These are phyloP conservation scores for Cubamyces lactineus DNA, from an alignment of 768 basidiomycete genomes.

Conservation along the genomic window DNA sequence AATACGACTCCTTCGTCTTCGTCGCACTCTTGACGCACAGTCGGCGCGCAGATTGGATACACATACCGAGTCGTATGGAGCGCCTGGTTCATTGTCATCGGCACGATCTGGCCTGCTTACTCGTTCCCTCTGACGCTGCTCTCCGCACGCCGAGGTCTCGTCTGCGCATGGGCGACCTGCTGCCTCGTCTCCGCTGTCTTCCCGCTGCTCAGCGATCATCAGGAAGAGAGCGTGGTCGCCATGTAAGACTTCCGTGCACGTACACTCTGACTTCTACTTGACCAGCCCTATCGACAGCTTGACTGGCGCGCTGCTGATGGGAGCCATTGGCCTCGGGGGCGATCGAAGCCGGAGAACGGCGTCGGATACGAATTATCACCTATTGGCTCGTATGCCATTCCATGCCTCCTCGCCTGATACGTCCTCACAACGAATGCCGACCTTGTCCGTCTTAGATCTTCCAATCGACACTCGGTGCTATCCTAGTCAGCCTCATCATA, in stretches of 20 bases:
- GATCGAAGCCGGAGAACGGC: too few relatives aligned
- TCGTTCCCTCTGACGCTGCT: conserved; percentile 48
- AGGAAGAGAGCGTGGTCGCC: conserved; percentile 58
- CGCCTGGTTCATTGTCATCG: conserved; percentile 59
- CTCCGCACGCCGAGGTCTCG: conserved; percentile 31
- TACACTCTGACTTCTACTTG: background rate
- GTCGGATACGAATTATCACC: too few relatives aligned
- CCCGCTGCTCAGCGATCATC: conserved; percentile 73
- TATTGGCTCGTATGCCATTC: too few relatives aligned
- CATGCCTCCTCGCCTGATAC: too few relatives aligned
- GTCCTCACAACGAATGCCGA: too few relatives aligned
- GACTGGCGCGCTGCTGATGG: conserved; percentile 42
- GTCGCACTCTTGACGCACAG: background rate
- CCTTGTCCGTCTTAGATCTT: too few relatives aligned
- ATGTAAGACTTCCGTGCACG: conserved; percentile 52
- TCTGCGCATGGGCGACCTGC: conserved; percentile 48
- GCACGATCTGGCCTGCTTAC: conserved; percentile 63
- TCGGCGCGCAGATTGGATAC: conserved; percentile 59
- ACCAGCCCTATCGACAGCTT: conserved; percentile 11
- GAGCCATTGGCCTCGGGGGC: too few relatives aligned
- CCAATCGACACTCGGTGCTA: too few relatives aligned
- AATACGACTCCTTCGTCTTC: conserved; percentile 13
- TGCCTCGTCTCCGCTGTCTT: conserved; percentile 67
- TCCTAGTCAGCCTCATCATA: too few relatives aligned
- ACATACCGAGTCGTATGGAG: conserved; percentile 75